These are phyloP conservation scores for Neonectria sp. DNA, from an alignment of 2,329 filamentous ascomycete genomes.

Conservation along the genomic window DNA sequence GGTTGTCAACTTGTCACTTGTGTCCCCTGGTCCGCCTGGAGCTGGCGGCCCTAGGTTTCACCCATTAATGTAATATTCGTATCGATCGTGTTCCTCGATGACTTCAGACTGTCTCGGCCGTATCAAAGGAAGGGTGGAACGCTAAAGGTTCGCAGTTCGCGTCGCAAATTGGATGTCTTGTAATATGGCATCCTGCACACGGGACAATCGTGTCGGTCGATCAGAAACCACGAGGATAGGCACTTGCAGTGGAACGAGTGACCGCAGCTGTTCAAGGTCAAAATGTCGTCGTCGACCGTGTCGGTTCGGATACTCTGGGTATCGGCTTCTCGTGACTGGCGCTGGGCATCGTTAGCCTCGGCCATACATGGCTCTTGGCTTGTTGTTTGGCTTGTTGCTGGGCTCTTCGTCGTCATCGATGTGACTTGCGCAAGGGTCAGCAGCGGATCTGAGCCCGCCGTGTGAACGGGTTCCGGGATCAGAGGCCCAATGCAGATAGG, in stretches of 20 bases:
- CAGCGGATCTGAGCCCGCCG: slow-evolving; percentile 32
- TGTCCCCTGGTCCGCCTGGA: too few relatives aligned
- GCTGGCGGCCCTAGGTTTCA: neutral
- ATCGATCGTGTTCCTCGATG: neutral
- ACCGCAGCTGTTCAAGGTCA: slow-evolving; percentile 55
- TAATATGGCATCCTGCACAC: slow-evolving; percentile 57
- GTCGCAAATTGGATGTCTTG: slow-evolving; percentile 22
- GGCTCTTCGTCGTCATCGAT: slow-evolving; percentile 27
- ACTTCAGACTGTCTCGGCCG: neutral
- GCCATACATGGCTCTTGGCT: neutral
- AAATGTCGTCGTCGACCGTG: slow-evolving; percentile 48
- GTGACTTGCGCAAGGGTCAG: slow-evolving; percentile 36
- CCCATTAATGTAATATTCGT: neutral
- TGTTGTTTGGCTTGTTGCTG: neutral
- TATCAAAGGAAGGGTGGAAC: slow-evolving; percentile 44
- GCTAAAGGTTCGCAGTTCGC: slow-evolving; percentile 28
- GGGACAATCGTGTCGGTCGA: slow-evolving; percentile 55
- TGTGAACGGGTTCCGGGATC: slow-evolving; percentile 45
- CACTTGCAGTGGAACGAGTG: slow-evolving; percentile 59
- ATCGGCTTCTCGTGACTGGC: slow-evolving; percentile 1
- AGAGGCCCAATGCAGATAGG: slow-evolving; percentile 54
- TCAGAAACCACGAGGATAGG: slow-evolving; percentile 57
- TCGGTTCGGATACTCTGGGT: slow-evolving; percentile 7
- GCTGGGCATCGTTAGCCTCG: slow-evolving; percentile 4
- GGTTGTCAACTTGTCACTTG: too few relatives aligned